Evolutionary conservation across 2,329 filamentous ascomycete species (phyloP), one percentile per base, ranked within the genome.

Genomic region (Fusarium compactum): DNA sequence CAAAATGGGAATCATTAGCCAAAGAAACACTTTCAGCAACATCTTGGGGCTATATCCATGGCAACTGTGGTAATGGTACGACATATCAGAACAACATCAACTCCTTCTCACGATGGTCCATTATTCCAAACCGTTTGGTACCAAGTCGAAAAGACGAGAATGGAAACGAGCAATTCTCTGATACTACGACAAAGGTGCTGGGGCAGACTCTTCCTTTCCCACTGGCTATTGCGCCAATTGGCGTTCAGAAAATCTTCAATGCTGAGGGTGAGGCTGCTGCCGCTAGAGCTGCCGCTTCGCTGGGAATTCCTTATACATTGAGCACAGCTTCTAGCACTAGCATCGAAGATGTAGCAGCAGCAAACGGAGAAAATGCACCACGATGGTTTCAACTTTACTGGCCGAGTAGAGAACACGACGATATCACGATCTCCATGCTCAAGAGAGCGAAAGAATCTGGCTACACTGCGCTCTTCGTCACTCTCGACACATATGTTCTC

Each of bases 301-400:
- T 65, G 1, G 52, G 60, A 2, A 40, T 65, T 5, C 62, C 62
- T 0, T 65, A 65, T 1, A 65, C 52, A 5, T 32, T 70, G 1
- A 67, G 67, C 2, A 70, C 67, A 1, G 67, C 67, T 1, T 70
- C 67, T 4, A 70, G 67, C 6, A 70, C 58, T 0, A 67, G 67
- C 8, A 70, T 70, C 2, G 67, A 70, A 16, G 67, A 67, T 27
- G 62, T 70, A 1, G 67, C 67, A 27, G 38, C 22, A 3, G 67
- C 50, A 2, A 70, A 59, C 11, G 67, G 62, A 1, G 8, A 69
- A 0, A 40, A 38, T 1, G 25, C 67, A 2, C 52, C 67, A 0
- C n/a, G 67, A 0, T 70, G 67, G 67, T 67, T 70, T 3, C 67
- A 70, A 0, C 50, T 70, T 2, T 69, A 70, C n/a, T 70, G 67